Evolutionary conservation across 805 yeast species (phyloP).

Genomic region (Metschnikowia proteae): DNA sequence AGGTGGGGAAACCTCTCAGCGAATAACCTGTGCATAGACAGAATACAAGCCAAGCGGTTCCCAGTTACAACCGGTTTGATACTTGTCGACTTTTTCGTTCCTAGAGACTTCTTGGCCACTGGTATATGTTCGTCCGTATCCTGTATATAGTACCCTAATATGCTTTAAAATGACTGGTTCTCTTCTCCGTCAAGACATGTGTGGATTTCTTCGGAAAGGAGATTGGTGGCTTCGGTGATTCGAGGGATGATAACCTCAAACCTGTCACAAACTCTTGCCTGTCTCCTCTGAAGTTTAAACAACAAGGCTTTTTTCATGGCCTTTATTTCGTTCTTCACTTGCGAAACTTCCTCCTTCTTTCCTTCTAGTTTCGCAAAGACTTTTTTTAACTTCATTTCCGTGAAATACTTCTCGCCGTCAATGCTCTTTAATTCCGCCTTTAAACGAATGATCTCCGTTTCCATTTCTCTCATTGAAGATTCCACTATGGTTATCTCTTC

Average conservation of each 20-base stretch:
- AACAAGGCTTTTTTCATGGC: conserved; percentile 24
- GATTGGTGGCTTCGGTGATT: conserved; percentile 23
- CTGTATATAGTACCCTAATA: neutral
- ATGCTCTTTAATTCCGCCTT: conserved; percentile 21
- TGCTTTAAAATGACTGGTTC: neutral
- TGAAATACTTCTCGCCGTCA: conserved; percentile 22
- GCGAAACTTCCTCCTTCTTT: conserved; percentile 25
- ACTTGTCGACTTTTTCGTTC: too few relatives aligned
- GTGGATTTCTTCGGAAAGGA: conserved; percentile 14
- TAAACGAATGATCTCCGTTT: conserved; percentile 21
- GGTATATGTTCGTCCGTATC: neutral
- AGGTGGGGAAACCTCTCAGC: conserved; percentile 31
- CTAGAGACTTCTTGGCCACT: too few relatives aligned
- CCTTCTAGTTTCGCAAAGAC: conserved; percentile 22
- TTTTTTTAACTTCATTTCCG: conserved; percentile 25
- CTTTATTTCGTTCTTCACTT: conserved; percentile 25
- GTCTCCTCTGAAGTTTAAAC: conserved; percentile 25
- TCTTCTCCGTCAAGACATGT: neutral
- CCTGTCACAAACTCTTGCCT: conserved; percentile 29
- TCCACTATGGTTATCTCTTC: conserved; percentile 24
- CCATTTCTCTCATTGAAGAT: conserved; percentile 21
- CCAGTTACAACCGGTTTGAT: neutral
- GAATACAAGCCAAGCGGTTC: neutral
- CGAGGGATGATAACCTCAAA: conserved; percentile 34
- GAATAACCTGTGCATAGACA: conserved; percentile 7